phyloP scores from a whole-genome alignment of 1,284 basidiomycete species.

The Peniophora sp. region DNA sequence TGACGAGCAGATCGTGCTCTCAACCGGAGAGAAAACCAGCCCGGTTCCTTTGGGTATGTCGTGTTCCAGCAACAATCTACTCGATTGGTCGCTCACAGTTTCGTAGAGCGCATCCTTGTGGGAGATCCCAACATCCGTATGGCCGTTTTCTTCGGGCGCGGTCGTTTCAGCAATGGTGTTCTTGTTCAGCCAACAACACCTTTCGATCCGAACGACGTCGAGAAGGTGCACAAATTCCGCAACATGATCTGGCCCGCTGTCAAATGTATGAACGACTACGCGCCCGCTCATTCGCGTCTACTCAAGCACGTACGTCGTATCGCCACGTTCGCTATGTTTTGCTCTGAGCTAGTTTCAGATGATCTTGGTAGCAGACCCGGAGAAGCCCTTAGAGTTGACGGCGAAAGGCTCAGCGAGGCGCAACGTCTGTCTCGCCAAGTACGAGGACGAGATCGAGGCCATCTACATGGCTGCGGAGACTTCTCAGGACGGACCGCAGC shows the following conservation, averaged over 20 bases:
- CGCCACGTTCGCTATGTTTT: too few relatives aligned
- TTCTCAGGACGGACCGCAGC: slow-evolving; percentile 3
- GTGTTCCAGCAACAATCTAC: neutral
- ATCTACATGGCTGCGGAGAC: slow-evolving; percentile 16
- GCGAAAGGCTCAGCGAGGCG: slow-evolving; percentile 22
- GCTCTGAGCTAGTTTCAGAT: slow-evolving; percentile 23
- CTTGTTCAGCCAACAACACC: slow-evolving; percentile 24
- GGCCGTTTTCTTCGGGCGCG: slow-evolving; percentile 32
- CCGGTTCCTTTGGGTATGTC: slow-evolving; percentile 12
- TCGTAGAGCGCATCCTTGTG: slow-evolving; percentile 21
- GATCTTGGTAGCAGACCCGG: slow-evolving; percentile 22
- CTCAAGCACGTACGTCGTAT: slow-evolving; percentile 12
- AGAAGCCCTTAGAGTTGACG: slow-evolving; percentile 22
- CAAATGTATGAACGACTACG: slow-evolving; percentile 22
- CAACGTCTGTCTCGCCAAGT: slow-evolving; percentile 17
- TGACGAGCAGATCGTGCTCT: slow-evolving; percentile 18
- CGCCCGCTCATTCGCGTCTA: slow-evolving; percentile 21
- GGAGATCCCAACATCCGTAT: slow-evolving; percentile 20
- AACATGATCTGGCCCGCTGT: slow-evolving; percentile 27
- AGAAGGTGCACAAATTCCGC: slow-evolving; percentile 19
- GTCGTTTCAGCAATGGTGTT: slow-evolving; percentile 27
- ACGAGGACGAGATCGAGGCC: slow-evolving; percentile 24
- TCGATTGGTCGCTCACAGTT: neutral
- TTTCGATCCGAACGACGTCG: slow-evolving; percentile 19
- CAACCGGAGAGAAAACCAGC: slow-evolving; percentile 24